phyloP scores from a whole-genome alignment of 306 rosid species.

The peach (Prunus persica) region DNA sequence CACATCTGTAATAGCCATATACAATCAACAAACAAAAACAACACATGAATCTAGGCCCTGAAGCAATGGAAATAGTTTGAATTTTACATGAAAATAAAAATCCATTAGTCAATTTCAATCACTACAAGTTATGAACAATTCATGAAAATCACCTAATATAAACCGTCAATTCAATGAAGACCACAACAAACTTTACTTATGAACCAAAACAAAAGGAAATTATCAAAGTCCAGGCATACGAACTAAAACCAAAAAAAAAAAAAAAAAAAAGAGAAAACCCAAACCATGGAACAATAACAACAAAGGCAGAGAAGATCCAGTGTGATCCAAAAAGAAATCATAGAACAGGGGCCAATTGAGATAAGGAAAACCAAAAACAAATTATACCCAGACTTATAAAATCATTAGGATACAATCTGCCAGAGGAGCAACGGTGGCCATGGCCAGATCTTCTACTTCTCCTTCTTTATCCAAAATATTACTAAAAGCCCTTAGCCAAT shows the following conservation, averaged over 20 bases:
- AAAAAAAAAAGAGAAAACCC: neutral
- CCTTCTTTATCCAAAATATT: neutral
- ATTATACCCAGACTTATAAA: neutral
- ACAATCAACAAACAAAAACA: neutral
- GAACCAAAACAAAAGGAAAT: neutral
- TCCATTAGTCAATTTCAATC: slow-evolving; percentile 8
- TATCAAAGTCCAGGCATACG: neutral
- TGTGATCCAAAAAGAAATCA: slow-evolving; percentile 25
- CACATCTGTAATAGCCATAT: neutral
- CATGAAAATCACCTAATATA: neutral
- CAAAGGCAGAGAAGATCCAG: neutral
- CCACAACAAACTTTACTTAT: neutral
- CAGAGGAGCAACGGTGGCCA: slow-evolving; percentile 85
- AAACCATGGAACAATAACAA: neutral
- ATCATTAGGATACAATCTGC: slow-evolving; percentile 84
- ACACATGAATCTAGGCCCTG: neutral
- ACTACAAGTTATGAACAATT: neutral
- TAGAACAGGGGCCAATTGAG: slow-evolving; percentile 14
- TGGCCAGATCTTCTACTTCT: slow-evolving; percentile 47
- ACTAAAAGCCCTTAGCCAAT: slow-evolving; percentile 6
- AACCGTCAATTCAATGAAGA: neutral
- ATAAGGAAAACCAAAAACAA: neutral
- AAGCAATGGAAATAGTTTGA: neutral
- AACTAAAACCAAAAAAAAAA: neutral
- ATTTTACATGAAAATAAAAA: neutral